Percentiles rank a stretch among this genome's conserved stretches.
Evolutionary conservation across 2,329 filamentous ascomycete genomes (phyloP).

Genomic region (Microdochium trichocladiopsis): DNA sequence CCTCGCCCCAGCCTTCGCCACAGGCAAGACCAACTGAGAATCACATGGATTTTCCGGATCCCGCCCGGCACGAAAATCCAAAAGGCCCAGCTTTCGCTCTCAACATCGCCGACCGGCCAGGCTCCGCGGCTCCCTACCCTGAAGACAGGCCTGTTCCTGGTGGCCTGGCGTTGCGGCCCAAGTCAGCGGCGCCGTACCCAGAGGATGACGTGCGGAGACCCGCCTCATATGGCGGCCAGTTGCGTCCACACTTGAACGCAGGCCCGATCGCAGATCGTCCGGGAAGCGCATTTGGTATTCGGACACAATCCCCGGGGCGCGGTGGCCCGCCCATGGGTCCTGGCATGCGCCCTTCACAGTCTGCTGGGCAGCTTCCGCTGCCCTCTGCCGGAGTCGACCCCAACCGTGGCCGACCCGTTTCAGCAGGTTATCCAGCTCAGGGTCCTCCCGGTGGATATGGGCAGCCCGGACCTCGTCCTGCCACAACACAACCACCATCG

Average conservation of each 20-base stretch:
- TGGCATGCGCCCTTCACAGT: constrained; percentile 33
- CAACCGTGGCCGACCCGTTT: constrained; percentile 31
- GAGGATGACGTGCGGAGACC: constrained; percentile 35
- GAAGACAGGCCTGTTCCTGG: constrained; percentile 56
- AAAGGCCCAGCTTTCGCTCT: constrained; percentile 44
- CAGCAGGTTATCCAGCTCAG: constrained; percentile 37
- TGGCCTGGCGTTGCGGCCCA: constrained; percentile 29
- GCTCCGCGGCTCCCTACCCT: constrained; percentile 62
- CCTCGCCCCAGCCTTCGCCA: constrained; percentile 35
- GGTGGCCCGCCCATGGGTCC: constrained; percentile 16
- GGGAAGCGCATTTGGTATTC: constrained; percentile 46
- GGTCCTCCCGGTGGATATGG: constrained; percentile 28
- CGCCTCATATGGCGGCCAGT: constrained; percentile 16
- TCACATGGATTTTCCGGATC: constrained; percentile 31
- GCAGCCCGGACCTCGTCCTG: constrained; percentile 23
- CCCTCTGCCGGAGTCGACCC: constrained; percentile 31
- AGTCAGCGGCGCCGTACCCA: constrained; percentile 44
- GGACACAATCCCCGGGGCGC: constrained; percentile 28
- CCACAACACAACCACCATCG: constrained; percentile 16
- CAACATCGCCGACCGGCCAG: constrained; percentile 41
- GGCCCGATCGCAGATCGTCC: constrained; percentile 42
- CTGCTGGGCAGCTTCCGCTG: constrained; percentile 36
- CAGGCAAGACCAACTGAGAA: constrained; percentile 30
- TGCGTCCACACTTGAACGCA: constrained; percentile 31
- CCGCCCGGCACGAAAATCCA: constrained; percentile 31